Evolutionary conservation across 129 eudicot genomes (phyloP).

Genomic region (Lonicera japonica): DNA sequence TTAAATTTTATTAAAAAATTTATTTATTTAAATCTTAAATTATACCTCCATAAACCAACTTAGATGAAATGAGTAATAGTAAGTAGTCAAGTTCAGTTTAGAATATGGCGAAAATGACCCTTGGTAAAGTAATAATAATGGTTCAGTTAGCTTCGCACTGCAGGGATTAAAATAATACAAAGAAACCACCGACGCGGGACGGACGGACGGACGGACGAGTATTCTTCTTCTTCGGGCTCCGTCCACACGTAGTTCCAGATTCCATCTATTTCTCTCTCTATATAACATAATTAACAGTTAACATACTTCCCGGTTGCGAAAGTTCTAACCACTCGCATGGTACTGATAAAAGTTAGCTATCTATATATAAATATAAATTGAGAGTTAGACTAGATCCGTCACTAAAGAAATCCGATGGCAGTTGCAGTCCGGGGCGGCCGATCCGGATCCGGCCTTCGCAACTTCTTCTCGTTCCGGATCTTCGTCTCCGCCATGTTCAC

Average conservation of each 20-base stretch:
- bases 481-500: constrained; percentile 78
- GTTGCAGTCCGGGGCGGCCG: constrained; percentile 52
- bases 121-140: too few relatives aligned
- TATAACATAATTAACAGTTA: neutral
- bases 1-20: too few relatives aligned
- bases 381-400: neutral
- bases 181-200: constrained; percentile 17
- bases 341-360: neutral
- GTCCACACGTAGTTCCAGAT: constrained; percentile 2
- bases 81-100: too few relatives aligned
- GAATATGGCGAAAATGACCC: too few relatives aligned
- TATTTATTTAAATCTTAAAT: too few relatives aligned
- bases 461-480: constrained; percentile 73
- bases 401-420: constrained; percentile 30
- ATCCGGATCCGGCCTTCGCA: constrained; percentile 36
- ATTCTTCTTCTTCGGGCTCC: neutral
- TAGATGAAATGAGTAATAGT: too few relatives aligned
- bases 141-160: too few relatives aligned
- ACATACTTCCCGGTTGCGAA: neutral
- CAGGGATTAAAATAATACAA: too few relatives aligned
- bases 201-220: neutral
- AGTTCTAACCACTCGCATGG: too few relatives aligned
- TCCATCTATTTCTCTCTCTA: neutral
- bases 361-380: neutral
- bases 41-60: too few relatives aligned